Evolutionary conservation across 1,284 basidiomycete genomes (phyloP).

Genomic region (Sanghuangporus weigelae): DNA sequence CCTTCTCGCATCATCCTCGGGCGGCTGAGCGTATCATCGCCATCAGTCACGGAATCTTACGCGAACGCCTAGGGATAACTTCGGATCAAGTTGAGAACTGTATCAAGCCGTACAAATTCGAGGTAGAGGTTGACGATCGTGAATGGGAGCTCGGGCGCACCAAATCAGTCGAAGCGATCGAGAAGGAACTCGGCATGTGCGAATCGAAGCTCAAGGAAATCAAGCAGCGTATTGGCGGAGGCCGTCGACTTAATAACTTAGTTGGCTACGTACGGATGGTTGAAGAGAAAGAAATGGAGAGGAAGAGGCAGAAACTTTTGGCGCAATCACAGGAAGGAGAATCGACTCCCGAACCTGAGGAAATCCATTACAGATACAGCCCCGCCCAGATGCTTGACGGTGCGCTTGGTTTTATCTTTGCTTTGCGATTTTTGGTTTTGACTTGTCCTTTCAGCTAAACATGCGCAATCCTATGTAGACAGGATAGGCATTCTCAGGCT

Average conservation of each 20-base stretch:
- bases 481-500: constrained; percentile 81
- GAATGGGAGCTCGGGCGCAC: constrained; percentile 90
- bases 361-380: constrained; percentile 84
- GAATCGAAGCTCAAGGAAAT: constrained; percentile 86
- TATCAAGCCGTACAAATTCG: constrained; percentile 99
- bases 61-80: constrained; percentile 88
- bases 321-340: constrained; percentile 32
- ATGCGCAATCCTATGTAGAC: constrained; percentile 85
- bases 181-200: constrained; percentile 82
- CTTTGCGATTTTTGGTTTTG: background rate
- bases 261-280: constrained; percentile 79
- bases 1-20: constrained; percentile 86
- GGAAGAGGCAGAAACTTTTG: constrained; percentile 43
- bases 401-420: constrained; percentile 34
- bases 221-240: constrained; percentile 79
- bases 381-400: constrained; percentile 88
- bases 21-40: constrained; percentile 86
- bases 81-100: constrained; percentile 99
- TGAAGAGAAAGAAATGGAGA: constrained; percentile 79
- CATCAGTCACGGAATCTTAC: constrained; percentile 88
- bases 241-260: constrained; percentile 71
- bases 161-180: constrained; percentile 73
- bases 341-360: constrained; percentile 41
- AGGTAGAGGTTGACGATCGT: constrained; percentile 82
- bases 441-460: constrained; percentile 57